Conservation (phyloP, 2,329 filamentous ascomycete genomes). For the Cryphonectria naterciae region DNA sequence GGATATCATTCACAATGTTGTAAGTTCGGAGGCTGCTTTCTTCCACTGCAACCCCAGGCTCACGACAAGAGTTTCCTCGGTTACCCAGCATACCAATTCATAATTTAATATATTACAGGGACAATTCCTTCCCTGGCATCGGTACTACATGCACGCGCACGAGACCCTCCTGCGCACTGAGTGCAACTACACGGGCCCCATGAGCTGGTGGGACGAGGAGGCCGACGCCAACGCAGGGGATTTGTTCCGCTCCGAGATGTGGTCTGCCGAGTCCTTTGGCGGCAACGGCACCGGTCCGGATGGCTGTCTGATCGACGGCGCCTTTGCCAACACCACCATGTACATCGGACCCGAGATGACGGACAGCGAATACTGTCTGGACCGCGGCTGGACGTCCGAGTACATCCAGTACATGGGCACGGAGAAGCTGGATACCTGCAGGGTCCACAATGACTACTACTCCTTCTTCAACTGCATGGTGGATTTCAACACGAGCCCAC, state of each 20-base stretch:
- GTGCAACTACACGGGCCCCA: conserved; percentile 36
- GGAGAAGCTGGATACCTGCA: conserved; percentile 11
- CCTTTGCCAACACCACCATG: conserved; percentile 41
- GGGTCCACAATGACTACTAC: conserved; percentile 16
- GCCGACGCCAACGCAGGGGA: conserved; percentile 35
- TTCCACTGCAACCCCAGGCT: no score
- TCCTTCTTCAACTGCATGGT: neutral
- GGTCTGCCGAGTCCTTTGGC: conserved; percentile 33
- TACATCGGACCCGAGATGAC: conserved; percentile 25
- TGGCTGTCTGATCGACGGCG: conserved; percentile 43
- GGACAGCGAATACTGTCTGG: conserved; percentile 20
- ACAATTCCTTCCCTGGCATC: conserved; percentile 42
- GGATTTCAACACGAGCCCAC: conserved; percentile 6
- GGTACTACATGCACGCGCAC: conserved; percentile 40
- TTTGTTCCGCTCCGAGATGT: conserved; percentile 36
- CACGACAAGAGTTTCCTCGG: no score
- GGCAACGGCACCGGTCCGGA: conserved; percentile 3
- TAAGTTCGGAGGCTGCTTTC: neutral
- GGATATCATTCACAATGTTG: conserved; percentile 7
- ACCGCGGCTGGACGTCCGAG: conserved; percentile 10
- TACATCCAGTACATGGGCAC: conserved; percentile 18
- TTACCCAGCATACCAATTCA: neutral
- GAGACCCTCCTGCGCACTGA: conserved; percentile 39
- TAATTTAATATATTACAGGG: conserved; percentile 18
- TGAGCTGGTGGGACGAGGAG: conserved; percentile 43